Base-by-base conservation (phyloP, 495 filamentous ascomycete genomes). In the Penicillium ochrochloron region DNA sequence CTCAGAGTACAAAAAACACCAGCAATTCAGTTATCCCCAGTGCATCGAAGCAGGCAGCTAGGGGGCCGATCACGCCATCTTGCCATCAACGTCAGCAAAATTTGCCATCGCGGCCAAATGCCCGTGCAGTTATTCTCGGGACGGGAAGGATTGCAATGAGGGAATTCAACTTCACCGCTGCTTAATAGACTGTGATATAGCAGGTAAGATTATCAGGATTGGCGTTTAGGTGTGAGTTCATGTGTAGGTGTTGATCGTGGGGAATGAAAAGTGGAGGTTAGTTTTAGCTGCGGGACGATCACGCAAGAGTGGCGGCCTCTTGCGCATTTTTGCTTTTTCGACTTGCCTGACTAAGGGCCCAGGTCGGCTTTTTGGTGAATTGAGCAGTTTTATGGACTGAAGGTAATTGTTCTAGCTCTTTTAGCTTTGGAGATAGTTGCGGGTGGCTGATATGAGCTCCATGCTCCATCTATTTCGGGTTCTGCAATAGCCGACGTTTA, bases 291-390 rank as follows among this genome's bases (percentile, higher is more conserved):
- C 58, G 71, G 64, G 48, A n/a, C 68, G 71, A 77, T 77, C 75
- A 77, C 73, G 75, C 73, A 75, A 76, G 70, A 67, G 60, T 61
- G 74, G 65, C 68, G 66, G 60, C 12, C 39, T 69, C 46, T 69
- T 70, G 69, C 59, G 41, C 39, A 25, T 31, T 53, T 46, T 55
- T n/a, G 29, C 50, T 34, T 37, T 31, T 37, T 56, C 19, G 8
- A 37, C 19, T 11, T 10, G 44, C 9, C 25, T n/a, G 10, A n/a
- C 44, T 14, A 23, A 19, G 44, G 31, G 31, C 31, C 44, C 44
- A 48, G 44, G 1, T 25, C 10, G 44, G 44, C 33, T 17, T 41
- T 61, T 34, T 29, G 11, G 48, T 51, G 48, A 11, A 51, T 29
- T 11, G 1, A 29, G 25, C 14, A 41, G 11, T 41, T 14, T 41